Evolutionary conservation across 352 stramenopile genomes (phyloP), one percentile per base, ranked within the genome.

Genomic region (Labyrinthula sp.): DNA sequence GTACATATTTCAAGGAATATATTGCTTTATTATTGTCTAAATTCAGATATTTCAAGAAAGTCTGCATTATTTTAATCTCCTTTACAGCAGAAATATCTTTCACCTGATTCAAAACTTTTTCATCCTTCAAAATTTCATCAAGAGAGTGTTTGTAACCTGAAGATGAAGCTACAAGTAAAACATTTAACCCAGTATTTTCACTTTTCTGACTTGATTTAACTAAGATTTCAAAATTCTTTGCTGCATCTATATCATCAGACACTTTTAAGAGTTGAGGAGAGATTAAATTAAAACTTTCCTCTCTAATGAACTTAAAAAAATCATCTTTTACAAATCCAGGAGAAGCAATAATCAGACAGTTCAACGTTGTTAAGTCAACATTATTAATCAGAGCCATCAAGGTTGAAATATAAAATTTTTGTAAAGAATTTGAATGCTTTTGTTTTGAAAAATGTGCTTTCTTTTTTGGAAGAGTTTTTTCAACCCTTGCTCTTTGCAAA

Each of bases 301-400:
- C 67, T 47, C 77, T 62, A 59, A 95, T 72, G 52, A 77, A 95
- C 62, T 91, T 86, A 64, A 86, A 86, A 63, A 95, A 95, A 54
- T 97, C 84, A 48, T 95, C 85, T 58, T 95, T 94, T 47, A 92
- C 75, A 40, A 93, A 94, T 10, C 86, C 88, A 9, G 86, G 88
- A 50, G 74, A 90, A 33, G 79, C 89, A 1, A 96, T 45, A 41
- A 98, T 60, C 41, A 95, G 68, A 43, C 75, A 86, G 62, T 96
- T 95, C 56, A 96, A 71, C 24, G 91, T 77, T 47, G 76, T 73
- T 47, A 95, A 95, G 63, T 94, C 79, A 21, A 97, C 75, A 62
- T 95, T 78, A 49, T 82, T 72, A 41, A 90, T 68, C 56, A 96
- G 74, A 2, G 82, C 87, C 43, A 79, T 73, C 63, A 94, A 89